phyloP scores from a whole-genome alignment of 495 filamentous ascomycete species.

The Podospora didyma region DNA sequence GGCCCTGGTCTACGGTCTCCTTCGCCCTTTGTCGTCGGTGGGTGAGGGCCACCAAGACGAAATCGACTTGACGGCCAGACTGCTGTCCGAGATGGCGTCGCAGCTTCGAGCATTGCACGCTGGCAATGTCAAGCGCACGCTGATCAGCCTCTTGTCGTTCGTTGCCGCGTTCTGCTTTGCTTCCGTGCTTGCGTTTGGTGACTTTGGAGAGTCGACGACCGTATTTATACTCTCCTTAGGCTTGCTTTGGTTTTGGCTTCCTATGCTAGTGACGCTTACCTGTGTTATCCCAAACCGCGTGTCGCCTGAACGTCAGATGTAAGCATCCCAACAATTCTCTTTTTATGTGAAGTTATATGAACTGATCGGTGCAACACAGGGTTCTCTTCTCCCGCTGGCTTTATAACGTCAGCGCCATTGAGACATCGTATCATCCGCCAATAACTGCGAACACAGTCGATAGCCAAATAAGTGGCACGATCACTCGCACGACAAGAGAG shows the following conservation, averaged over 20 bases:
- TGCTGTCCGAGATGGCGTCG: conserved; percentile 2
- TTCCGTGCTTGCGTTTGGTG: conserved; percentile 8
- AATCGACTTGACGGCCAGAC: neutral
- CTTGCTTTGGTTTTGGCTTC: conserved; percentile 6
- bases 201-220: conserved; percentile 1
- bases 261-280: conserved; percentile 11
- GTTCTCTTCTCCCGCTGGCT: conserved; percentile 5
- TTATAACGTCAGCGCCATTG: conserved; percentile 1
- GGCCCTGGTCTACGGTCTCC: neutral
- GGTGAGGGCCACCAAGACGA: neutral
- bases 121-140: conserved; percentile 4
- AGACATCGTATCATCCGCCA: neutral
- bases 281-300: conserved; percentile 12
- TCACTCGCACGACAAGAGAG: too few species aligned
- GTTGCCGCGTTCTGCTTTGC: conserved; percentile 11
- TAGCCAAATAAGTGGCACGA: too few species aligned
- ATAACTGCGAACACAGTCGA: too few species aligned
- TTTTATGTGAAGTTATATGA: too few species aligned
- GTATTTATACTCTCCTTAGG: conserved; percentile 3
- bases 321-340: neutral
- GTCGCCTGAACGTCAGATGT: conserved; percentile 1
- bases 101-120: conserved; percentile 7
- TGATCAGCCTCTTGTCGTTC: conserved; percentile 8
- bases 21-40: neutral
- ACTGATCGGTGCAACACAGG: too few species aligned